Evolutionary conservation across 1,284 basidiomycete species (phyloP), one percentile per base, ranked within the genome.

Genomic region (Earliella scabrosa): DNA sequence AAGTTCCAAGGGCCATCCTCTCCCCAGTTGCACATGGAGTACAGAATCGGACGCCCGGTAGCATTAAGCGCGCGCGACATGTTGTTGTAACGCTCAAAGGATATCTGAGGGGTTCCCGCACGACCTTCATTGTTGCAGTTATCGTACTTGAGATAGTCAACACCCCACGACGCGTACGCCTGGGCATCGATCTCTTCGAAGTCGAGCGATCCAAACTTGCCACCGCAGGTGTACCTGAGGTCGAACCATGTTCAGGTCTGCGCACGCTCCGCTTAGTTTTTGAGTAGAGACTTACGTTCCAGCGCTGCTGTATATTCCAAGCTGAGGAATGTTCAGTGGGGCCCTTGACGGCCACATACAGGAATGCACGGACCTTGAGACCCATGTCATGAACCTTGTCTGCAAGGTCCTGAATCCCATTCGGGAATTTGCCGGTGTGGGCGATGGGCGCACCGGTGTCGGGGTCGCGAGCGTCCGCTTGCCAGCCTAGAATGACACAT

Each of bases 21-120:
- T 39, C 76, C 75, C 78, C 78, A 80, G 56, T 79, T 77, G 61
- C 79, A 81, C 71, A 80, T 73, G 7, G 77, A 76, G 59, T 79
- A 81, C 20, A 81, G 62, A 44, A 80, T 79, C 2, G 75, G 74
- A n/a, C 77, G 71, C 0, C 78, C 78, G 0, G 79, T 80, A 1
- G 73, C 74, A 52, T 76, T 74, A n/a, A 83, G 65, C 0, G 81
- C 80, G 6, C 70, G 63, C 2, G 72, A 73, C 81, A 82, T 83
- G 51, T 71, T 72, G 41, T 72, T 71, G 61, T 76, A 81, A n/a
- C 79, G 73, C 26, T 73, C 67, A 45, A 70, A 75, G 0, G 78
- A 78, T 32, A 79, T 67, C 26, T 65, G 59, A 7, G 75, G 75
- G 0, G 75, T 77, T 6, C 78, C 77, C 1, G 73, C 69, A 20